Evolutionary conservation across 179 eudicot genomes (phyloP).

Genomic region (Silene coronaria): DNA sequence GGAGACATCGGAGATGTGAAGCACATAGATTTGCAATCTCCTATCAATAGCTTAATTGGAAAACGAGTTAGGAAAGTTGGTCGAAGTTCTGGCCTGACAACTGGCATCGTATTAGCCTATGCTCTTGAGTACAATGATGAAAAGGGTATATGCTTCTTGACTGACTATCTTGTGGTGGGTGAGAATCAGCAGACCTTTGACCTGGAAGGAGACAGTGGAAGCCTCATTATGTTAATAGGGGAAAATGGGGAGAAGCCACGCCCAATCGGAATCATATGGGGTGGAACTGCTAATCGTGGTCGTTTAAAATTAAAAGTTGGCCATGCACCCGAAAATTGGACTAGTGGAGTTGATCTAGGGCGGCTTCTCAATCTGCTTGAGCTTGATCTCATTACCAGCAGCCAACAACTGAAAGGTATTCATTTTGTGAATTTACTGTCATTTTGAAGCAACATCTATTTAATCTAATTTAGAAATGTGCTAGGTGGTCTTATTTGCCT

Average conservation of each 20-base stretch:
- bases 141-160: conserved; percentile 91
- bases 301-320: conserved; percentile 90
- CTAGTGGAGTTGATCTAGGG: conserved; percentile 96
- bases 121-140: conserved; percentile 98
- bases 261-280: conserved; percentile 96
- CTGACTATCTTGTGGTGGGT: conserved; percentile 95
- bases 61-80: conserved; percentile 93
- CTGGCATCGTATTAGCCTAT: conserved; percentile 78
- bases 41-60: conserved; percentile 71
- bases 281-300: conserved; percentile 97
- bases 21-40: conserved; percentile 76
- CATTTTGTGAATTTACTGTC: background rate
- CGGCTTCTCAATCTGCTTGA: conserved; percentile 89
- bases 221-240: conserved; percentile 70
- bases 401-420: conserved; percentile 77
- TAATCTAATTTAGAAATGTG: background rate
- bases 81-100: conserved; percentile 92
- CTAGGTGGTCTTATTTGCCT: background rate
- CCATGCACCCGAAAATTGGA: conserved; percentile 94
- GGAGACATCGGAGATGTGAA: conserved; percentile 89
- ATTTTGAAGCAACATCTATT: conserved; percentile 3
- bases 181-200: conserved; percentile 95
- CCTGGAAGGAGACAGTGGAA: conserved; percentile 98
- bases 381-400: conserved; percentile 72
- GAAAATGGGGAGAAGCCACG: conserved; percentile 75